Base-by-base conservation (phyloP, 2,329 filamentous ascomycete species). In the Teratosphaeria viscida region DNA sequence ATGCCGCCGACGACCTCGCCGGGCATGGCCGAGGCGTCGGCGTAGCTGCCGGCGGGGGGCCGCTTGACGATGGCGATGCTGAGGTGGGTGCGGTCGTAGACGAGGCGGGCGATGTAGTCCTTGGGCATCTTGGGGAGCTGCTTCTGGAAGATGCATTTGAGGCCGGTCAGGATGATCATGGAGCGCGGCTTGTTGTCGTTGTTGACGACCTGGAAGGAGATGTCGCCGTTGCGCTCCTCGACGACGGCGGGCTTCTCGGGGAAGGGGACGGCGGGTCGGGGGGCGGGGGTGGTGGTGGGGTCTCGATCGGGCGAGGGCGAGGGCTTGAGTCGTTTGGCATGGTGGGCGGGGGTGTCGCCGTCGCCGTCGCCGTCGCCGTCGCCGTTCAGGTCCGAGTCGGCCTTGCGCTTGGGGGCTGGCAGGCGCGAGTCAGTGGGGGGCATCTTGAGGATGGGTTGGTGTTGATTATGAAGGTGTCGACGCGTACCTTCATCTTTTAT, bases 51-150 rank as follows among this genome's bases (percentile, higher is more conserved):
- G 7, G 59, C 43, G 56, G 96, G 80, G 0, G 94, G 92, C 68
- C 95, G 92, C 79, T 97, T 97, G 67, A 97, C 90, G 70, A 99
- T 97, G 26, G 94, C 94, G 67, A 99, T 96, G 47, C 90, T 96
- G 62, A 97, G 74, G 77, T 99, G 94, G 5, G 92, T 96, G 57
- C 94, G 87, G 75, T 99, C 94, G 76, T 99, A 99, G 60, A 99
- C 94, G 7, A 99, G 84, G 47, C 94, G 89, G 3, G 94, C 94
- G 67, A 99, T 97, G 73, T 99, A 99, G 71, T 97, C 94, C 75
- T 97, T 96, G 14, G 94, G 94, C 94, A 99, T 99, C 75, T 97
- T 97, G 0, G 94, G 94, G 5, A 99, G 81, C 72, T 99, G 94
- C 68, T 97, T 97, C 73, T 99, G 94, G 70, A 99, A 97, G 65